Base-by-base conservation (phyloP, 192 early-diverging fungal species). In the Mycoemilia scoparia region DNA sequence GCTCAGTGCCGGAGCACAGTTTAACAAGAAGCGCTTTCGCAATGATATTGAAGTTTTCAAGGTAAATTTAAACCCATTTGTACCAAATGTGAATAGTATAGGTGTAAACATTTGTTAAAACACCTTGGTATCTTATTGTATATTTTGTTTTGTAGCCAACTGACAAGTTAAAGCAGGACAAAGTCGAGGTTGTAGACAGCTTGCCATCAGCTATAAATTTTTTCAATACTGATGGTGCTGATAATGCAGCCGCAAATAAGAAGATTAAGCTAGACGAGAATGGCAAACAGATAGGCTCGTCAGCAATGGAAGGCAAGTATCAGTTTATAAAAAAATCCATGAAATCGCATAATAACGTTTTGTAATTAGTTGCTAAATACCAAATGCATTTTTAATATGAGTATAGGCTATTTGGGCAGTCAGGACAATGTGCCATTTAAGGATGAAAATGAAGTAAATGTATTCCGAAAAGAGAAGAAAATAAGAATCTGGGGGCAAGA, bases 401-500 rank as follows among this genome's bases (percentile, higher is more conserved):
- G n/a, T n/a, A n/a, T n/a, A n/a, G n/a, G n/a, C n/a, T n/a, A n/a
- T n/a, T n/a, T n/a, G n/a, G n/a, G n/a, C 9, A 36, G 13, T 9
- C n/a, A 47, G 25, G 52, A 55, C 45, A 51, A 59, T 26, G n/a
- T 49, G 26, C 58, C 54, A 4, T 62, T 67, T 21, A 13, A 35
- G 7, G 25, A 7, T 29, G 35, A 33, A 8, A 30, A 22, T 9
- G 60, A 74, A 31, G 54, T 74, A 2, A 26, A 61, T 15, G 57
- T 49, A 13, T 91, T 79, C 49, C 74, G 90, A 20, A 89, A 77
- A 36, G 45, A 65, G 25, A 54, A 87, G 40, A 50, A 66, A 19
- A 95, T 97, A 45, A 74, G 71, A 16, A 69, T 89, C 0, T 80
- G 82, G 25, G 89, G 88, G 4, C 72, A 76, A 6, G 86, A 90